Evolutionary conservation across 148 eudicot species (phyloP).

Genomic region (Silene uniflora): DNA sequence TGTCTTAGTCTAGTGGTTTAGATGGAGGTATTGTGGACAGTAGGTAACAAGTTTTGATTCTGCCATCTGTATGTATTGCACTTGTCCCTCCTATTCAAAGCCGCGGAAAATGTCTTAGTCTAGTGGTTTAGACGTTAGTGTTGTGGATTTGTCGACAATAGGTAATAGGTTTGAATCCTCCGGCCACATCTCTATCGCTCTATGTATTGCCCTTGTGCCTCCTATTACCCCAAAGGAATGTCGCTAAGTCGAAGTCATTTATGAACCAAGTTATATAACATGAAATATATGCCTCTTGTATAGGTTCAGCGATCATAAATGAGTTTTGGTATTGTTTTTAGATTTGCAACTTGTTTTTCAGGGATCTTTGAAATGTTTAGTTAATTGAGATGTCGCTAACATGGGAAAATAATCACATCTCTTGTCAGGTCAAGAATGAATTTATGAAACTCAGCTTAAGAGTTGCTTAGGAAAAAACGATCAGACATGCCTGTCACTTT

Average conservation of each 20-base stretch:
- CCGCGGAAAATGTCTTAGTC: background rate
- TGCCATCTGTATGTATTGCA: too few species aligned
- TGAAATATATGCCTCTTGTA: too few species aligned
- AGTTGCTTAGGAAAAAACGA: background rate
- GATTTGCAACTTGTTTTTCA: background rate
- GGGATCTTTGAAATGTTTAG: background rate
- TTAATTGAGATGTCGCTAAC: background rate
- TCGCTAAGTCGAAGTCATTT: background rate
- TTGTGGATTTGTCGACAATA: background rate
- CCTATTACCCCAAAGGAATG: background rate
- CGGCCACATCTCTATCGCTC: background rate
- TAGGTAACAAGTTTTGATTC: too few species aligned
- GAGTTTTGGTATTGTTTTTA: too few species aligned
- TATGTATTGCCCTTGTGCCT: background rate
- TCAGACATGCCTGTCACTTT: background rate
- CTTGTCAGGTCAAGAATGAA: background rate
- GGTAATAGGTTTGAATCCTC: background rate
- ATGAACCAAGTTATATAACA: too few species aligned
- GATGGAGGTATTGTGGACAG: background rate
- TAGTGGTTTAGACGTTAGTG: background rate
- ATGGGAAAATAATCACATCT: background rate
- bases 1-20: background rate
- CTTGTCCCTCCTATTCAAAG: too few species aligned
- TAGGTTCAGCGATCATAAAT: too few species aligned
- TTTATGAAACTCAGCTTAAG: background rate